Percentiles rank a stretch among this genome's conserved stretches.
These are phyloP conservation scores for Saturnispora besseyi DNA, from an alignment of 805 yeast species.

Conservation along the genomic window DNA sequence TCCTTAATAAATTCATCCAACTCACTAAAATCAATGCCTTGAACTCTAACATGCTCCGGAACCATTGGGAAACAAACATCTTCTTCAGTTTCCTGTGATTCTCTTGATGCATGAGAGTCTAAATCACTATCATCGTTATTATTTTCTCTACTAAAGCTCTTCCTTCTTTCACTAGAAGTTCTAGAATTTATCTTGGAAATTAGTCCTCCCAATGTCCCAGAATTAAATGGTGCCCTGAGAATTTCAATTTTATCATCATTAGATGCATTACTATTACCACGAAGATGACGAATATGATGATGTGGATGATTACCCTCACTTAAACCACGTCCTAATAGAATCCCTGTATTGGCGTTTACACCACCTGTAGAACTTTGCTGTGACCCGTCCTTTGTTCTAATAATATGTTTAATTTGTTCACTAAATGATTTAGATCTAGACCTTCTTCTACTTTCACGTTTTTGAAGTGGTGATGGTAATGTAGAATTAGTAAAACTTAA, in stretches of 20 bases:
- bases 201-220: not conserved
- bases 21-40: constrained; percentile 87
- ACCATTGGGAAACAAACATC: constrained; percentile 96
- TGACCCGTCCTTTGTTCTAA: constrained; percentile 27
- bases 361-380: constrained; percentile 4
- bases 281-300: not conserved
- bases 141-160: constrained; percentile 5
- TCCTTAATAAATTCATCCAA: constrained; percentile 71
- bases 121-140: constrained; percentile 48
- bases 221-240: not conserved
- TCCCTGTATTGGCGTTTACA: constrained; percentile 6
- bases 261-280: constrained; percentile 3
- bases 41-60: constrained; percentile 47
- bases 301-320: not conserved
- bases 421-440: constrained; percentile 33
- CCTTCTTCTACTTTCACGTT: constrained; percentile 8
- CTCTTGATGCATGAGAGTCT: constrained; percentile 65
- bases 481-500: constrained; percentile 11
- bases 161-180: constrained; percentile 27
- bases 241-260: constrained; percentile 3
- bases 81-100: constrained; percentile 87
- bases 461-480: constrained; percentile 11
- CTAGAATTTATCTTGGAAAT: constrained; percentile 3
- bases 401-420: constrained; percentile 34
- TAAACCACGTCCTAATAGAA: constrained; percentile 6